Percentiles rank a stretch among this genome's conserved stretches.
phyloP scores from a whole-genome alignment of 371 early-diverging fungal species.

The Mortierella sp. region DNA sequence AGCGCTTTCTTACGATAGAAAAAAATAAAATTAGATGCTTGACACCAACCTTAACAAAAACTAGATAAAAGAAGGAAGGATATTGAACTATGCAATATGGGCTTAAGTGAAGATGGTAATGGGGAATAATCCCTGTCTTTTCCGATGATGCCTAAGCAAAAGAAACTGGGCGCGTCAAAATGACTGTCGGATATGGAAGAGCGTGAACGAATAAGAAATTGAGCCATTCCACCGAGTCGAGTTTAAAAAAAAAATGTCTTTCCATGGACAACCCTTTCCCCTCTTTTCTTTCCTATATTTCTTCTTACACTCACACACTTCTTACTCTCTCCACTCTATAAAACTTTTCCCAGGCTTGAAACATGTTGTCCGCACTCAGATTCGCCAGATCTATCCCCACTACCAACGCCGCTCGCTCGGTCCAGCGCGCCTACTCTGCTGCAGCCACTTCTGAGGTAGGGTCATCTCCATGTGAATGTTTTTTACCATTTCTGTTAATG shows the following conservation, averaged over 20 bases:
- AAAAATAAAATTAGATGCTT: slow-evolving; percentile 8
- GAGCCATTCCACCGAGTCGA: slow-evolving; percentile 53
- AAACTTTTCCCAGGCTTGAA: neutral
- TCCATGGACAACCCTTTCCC: slow-evolving; percentile 4
- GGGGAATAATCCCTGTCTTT: neutral
- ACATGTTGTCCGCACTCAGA: slow-evolving; percentile 45
- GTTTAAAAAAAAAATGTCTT: neutral
- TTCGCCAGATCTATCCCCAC: slow-evolving; percentile 44
- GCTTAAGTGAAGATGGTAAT: neutral
- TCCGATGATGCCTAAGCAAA: neutral
- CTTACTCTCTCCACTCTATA: neutral
- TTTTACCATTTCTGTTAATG: too few species aligned
- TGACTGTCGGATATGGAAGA: too few species aligned
- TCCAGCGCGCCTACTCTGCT: slow-evolving; percentile 50
- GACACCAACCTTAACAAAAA: neutral
- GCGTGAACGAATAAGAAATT: slow-evolving; percentile 7
- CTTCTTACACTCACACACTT: slow-evolving; percentile 1
- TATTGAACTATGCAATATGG: neutral
- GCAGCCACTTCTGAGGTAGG: slow-evolving; percentile 52
- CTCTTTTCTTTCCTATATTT: slow-evolving; percentile 12
- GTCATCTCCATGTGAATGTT: neutral
- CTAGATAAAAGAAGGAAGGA: slow-evolving; percentile 3
- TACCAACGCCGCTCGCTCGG: slow-evolving; percentile 32
- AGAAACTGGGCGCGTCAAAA: neutral
- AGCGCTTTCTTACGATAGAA: slow-evolving; percentile 38